Evolutionary conservation across 805 yeast genomes (phyloP).

Genomic region (Myxozyma neotropica): DNA sequence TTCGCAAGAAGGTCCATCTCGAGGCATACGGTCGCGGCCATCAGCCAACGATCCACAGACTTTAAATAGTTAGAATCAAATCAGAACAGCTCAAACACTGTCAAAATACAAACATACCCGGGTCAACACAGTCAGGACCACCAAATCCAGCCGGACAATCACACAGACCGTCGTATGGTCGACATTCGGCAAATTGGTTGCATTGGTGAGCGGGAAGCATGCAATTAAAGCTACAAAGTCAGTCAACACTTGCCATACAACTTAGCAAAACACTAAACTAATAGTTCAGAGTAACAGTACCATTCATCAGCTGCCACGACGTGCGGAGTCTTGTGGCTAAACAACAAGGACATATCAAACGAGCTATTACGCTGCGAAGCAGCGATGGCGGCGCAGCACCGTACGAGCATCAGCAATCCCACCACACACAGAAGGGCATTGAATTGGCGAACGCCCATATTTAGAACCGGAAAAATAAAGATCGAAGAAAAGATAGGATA

Average conservation of each 20-base stretch:
- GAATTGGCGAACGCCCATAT: background rate
- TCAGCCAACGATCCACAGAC: constrained; percentile 78
- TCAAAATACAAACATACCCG: constrained; percentile 43
- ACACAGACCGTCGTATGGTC: constrained; percentile 85
- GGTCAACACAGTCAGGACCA: constrained; percentile 87
- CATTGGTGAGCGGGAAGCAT: constrained; percentile 88
- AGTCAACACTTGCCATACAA: background rate
- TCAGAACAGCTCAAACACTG: constrained; percentile 34
- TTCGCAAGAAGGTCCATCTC: constrained; percentile 57
- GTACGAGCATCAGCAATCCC: constrained; percentile 5
- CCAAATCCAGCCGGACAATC: constrained; percentile 93
- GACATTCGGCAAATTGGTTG: constrained; percentile 86
- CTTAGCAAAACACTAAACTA: background rate
- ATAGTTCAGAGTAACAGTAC: background rate
- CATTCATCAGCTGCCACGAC: constrained; percentile 8
- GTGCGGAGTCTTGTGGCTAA: constrained; percentile 1
- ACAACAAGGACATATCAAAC: background rate
- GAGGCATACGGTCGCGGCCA: constrained; percentile 61
- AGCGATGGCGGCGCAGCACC: constrained; percentile 8
- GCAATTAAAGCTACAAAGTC: constrained; percentile 74
- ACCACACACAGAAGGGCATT: background rate
- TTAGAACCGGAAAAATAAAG: background rate
- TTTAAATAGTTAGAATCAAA: background rate
- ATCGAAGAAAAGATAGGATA: background rate
- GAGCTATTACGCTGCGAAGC: constrained; percentile 8